These are phyloP conservation scores for Trichoderma asperellum DNA, from an alignment of 2,329 filamentous ascomycete genomes.

Conservation along the genomic window DNA sequence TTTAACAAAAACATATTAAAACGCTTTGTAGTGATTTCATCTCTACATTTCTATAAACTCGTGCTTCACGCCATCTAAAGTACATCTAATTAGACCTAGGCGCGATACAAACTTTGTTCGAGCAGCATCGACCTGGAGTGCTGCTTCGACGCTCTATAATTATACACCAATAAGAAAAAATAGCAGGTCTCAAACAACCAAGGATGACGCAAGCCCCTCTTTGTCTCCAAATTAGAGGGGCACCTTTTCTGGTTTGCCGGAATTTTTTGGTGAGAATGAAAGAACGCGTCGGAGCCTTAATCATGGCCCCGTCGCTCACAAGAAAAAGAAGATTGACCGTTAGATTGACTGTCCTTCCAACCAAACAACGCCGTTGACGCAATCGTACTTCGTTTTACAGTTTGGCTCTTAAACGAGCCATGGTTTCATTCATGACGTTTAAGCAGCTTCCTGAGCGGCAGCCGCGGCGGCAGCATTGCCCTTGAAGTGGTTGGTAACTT, in stretches of 20 bases:
- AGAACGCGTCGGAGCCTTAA: conserved; percentile 35
- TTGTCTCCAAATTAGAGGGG: conserved; percentile 39
- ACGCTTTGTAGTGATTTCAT: conserved; percentile 40
- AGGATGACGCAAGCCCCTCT: conserved; percentile 33
- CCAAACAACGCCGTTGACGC: conserved; percentile 33
- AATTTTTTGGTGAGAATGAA: conserved; percentile 34
- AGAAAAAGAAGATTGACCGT: conserved; percentile 32
- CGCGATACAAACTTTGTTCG: conserved; percentile 42
- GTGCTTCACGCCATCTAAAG: conserved; percentile 45
- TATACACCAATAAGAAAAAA: conserved; percentile 40
- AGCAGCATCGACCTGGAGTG: conserved; percentile 43
- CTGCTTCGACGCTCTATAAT: conserved; percentile 45
- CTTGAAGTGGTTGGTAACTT: conserved; percentile 55
- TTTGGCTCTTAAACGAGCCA: conserved; percentile 2
- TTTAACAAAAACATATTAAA: neutral
- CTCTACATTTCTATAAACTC: conserved; percentile 46
- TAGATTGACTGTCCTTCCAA: conserved; percentile 41
- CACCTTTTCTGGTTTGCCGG: conserved; percentile 21
- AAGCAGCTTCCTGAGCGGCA: conserved; percentile 19
- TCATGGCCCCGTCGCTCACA: conserved; percentile 33
- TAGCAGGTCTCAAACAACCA: conserved; percentile 35
- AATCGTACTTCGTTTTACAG: conserved; percentile 26
- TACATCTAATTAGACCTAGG: conserved; percentile 48
- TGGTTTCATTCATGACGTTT: conserved; percentile 22
- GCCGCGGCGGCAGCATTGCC: conserved; percentile 28